phyloP scores from a whole-genome alignment of 345 rosid genomes.

The Moricandia moricandioides region DNA sequence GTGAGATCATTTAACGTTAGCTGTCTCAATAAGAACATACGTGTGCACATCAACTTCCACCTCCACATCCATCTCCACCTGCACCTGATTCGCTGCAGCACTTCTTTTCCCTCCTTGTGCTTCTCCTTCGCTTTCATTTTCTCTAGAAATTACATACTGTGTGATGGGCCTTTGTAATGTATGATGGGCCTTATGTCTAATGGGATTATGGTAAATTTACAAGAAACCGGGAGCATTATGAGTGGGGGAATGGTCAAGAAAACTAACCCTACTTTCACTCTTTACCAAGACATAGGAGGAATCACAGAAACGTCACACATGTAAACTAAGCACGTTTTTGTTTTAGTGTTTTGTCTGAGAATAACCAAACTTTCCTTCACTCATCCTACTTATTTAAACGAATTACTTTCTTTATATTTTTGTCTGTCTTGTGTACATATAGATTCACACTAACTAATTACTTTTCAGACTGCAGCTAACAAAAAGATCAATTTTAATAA shows the following conservation, averaged over 20 bases:
- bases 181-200: not conserved
- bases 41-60: conserved; percentile 26
- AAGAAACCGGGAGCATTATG: too few relatives aligned
- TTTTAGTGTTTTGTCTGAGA: not conserved
- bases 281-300: conserved; percentile 35
- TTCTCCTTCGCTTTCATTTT: not conserved
- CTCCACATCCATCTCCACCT: conserved; percentile 22
- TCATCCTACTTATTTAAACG: conserved; percentile 20
- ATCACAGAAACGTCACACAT: conserved; percentile 21
- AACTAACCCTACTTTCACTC: conserved; percentile 46
- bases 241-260: conserved; percentile 34
- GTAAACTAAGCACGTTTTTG: not conserved
- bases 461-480: conserved; percentile 3
- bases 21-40: conserved; percentile 29
- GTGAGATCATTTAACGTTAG: conserved; percentile 30
- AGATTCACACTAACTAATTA: not conserved
- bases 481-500: not conserved
- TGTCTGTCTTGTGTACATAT: too few relatives aligned
- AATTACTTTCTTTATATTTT: not conserved
- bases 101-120: conserved; percentile 25
- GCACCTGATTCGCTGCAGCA: conserved; percentile 14
- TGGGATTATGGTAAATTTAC: conserved; percentile 6
- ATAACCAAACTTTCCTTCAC: conserved; percentile 35
- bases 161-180: too few relatives aligned
- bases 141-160: too few relatives aligned